These are phyloP conservation scores for Tolypocladium ophioglossoides DNA, from an alignment of 2,329 filamentous ascomycete species.

Conservation along the genomic window DNA sequence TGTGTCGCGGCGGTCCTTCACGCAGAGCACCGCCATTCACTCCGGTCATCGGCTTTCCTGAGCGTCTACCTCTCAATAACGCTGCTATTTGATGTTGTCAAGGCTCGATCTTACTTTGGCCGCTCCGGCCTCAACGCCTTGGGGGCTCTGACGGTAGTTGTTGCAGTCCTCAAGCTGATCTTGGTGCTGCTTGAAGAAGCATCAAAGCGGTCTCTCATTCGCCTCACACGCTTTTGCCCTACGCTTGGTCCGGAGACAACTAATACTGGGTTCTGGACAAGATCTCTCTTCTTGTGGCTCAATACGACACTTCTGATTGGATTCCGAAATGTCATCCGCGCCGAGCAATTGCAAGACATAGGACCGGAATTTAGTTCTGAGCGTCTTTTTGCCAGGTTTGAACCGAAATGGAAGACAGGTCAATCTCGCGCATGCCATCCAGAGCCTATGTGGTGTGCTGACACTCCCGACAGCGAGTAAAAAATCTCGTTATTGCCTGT, in stretches of 20 bases:
- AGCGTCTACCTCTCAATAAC: slow-evolving; percentile 27
- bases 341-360: slow-evolving; percentile 20
- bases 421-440: neutral
- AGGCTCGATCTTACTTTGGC: slow-evolving; percentile 18
- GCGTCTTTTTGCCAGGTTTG: neutral
- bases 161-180: slow-evolving; percentile 18
- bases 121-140: slow-evolving; percentile 8
- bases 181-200: slow-evolving; percentile 26
- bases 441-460: neutral
- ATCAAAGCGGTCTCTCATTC: slow-evolving; percentile 2
- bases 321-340: slow-evolving; percentile 17
- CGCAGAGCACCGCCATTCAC: slow-evolving; percentile 21
- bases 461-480: neutral
- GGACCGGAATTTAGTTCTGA: slow-evolving; percentile 6
- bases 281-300: slow-evolving; percentile 17
- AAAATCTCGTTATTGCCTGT: slow-evolving; percentile 1
- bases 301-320: slow-evolving; percentile 17
- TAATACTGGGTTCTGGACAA: slow-evolving; percentile 14
- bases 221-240: neutral
- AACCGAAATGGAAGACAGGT: neutral
- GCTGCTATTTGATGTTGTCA: slow-evolving; percentile 27
- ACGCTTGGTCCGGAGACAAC: slow-evolving; percentile 6
- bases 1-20: slow-evolving; percentile 15
- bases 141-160: slow-evolving; percentile 18
- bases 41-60: slow-evolving; percentile 29